Conservation (phyloP, 2,329 filamentous ascomycete species). For the Trichoderma sp. region DNA sequence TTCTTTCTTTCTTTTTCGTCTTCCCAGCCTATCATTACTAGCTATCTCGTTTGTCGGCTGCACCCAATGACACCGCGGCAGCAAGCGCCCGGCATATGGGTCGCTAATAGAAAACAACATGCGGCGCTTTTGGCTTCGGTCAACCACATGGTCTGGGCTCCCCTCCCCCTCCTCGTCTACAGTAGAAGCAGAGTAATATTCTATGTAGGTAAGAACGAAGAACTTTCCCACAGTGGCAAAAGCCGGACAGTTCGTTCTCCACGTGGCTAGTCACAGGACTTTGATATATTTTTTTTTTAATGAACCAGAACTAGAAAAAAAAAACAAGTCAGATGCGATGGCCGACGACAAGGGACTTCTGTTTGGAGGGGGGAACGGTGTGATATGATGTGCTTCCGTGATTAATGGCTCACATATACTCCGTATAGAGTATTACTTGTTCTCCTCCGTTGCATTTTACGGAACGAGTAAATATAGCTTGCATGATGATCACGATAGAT, state of each 20-base stretch:
- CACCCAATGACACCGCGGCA: background rate
- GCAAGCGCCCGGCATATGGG: background rate
- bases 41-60: background rate
- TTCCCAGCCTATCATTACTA: too few species aligned
- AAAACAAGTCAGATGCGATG: constrained; percentile 1
- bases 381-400: background rate
- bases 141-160: constrained; percentile 1
- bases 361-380: background rate
- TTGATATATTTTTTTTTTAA: background rate
- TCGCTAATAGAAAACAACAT: background rate
- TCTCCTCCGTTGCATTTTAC: background rate
- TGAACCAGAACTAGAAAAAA: background rate
- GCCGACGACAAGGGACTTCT: background rate
- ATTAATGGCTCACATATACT: constrained; percentile 8
- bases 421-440: background rate
- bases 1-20: too few species aligned
- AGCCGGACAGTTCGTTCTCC: constrained; percentile 4
- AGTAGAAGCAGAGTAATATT: too few species aligned
- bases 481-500: background rate
- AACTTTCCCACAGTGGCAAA: constrained; percentile 11
- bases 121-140: background rate
- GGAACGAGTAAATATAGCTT: background rate
- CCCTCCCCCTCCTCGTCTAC: too few species aligned
- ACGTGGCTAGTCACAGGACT: constrained; percentile 14
- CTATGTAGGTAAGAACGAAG: background rate